Conservation (phyloP, 441 rosid species). For the Adansonia madagascariensis region DNA sequence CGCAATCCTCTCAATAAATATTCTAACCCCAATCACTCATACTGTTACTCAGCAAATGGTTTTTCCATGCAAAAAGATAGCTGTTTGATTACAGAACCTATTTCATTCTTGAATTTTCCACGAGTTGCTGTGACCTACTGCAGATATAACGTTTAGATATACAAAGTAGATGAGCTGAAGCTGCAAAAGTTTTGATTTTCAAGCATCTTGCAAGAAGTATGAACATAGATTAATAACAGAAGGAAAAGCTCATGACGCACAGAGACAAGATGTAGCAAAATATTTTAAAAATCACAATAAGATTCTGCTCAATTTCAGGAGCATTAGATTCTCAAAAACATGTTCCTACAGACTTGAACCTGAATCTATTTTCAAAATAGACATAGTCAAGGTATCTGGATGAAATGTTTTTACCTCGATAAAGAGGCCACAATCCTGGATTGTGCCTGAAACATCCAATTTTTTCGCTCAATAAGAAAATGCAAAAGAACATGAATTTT, state of each 20-base stretch:
- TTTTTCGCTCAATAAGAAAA: slow-evolving; percentile 22
- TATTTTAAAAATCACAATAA: background rate
- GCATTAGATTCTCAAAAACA: background rate
- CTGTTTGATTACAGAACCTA: background rate
- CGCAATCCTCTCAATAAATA: slow-evolving; percentile 3
- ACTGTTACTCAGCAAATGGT: background rate
- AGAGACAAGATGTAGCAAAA: background rate
- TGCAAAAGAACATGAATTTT: slow-evolving; percentile 18
- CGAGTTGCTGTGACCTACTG: background rate
- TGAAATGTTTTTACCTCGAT: slow-evolving; percentile 73
- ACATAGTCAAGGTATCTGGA: background rate
- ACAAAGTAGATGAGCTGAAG: background rate
- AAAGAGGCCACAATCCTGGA: slow-evolving; percentile 90
- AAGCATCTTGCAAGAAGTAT: background rate
- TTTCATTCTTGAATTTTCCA: background rate
- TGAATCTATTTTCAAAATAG: slow-evolving; percentile 2
- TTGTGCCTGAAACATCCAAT: slow-evolving; percentile 59
- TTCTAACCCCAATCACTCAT: background rate
- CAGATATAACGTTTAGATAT: background rate
- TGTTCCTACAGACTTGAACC: slow-evolving; percentile 16
- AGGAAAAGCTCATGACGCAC: background rate
- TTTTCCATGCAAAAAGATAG: background rate
- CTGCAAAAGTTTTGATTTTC: background rate
- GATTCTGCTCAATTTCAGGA: background rate
- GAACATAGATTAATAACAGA: background rate